Conservation (phyloP, 495 filamentous ascomycete genomes). For the Penicillium maclennaniae region DNA sequence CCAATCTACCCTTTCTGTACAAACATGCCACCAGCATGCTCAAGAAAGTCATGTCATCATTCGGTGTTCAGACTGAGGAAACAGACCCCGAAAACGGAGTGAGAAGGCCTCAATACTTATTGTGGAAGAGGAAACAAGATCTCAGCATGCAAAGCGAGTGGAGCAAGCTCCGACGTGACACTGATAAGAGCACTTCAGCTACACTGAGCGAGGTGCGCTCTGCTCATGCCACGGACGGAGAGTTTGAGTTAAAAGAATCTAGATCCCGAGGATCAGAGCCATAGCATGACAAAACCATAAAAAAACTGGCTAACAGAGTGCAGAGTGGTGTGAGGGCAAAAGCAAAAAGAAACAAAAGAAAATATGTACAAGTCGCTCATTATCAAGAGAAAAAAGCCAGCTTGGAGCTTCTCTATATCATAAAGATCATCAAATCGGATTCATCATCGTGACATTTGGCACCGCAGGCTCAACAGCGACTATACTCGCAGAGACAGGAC, state of each 20-base stretch:
- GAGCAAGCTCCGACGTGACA: background rate
- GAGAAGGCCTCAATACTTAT: too few species aligned
- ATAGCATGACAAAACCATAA: too few species aligned
- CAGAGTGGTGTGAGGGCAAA: background rate
- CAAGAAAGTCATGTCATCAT: too few species aligned
- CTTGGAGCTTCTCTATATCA: slow-evolving; percentile 13
- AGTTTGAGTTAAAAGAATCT: background rate
- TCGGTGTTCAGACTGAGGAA: too few species aligned
- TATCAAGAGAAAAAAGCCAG: background rate
- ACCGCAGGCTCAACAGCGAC: slow-evolving; percentile 25
- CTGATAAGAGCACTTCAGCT: background rate
- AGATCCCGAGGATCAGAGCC: background rate
- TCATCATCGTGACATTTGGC: slow-evolving; percentile 38
- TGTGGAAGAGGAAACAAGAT: too few species aligned
- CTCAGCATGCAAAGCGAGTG: background rate
- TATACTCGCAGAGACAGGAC: slow-evolving; percentile 6
- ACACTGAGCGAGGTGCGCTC: background rate
- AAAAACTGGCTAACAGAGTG: background rate
- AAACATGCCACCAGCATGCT: too few species aligned
- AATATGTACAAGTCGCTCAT: background rate
- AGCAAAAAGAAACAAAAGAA: background rate
- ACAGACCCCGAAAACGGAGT: too few species aligned
- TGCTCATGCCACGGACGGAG: background rate
- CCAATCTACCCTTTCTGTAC: slow-evolving; percentile 31
- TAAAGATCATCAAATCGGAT: slow-evolving; percentile 35